Evolutionary conservation across 2,329 filamentous ascomycete species (phyloP).

Genomic region (Magnaporthales sp.): DNA sequence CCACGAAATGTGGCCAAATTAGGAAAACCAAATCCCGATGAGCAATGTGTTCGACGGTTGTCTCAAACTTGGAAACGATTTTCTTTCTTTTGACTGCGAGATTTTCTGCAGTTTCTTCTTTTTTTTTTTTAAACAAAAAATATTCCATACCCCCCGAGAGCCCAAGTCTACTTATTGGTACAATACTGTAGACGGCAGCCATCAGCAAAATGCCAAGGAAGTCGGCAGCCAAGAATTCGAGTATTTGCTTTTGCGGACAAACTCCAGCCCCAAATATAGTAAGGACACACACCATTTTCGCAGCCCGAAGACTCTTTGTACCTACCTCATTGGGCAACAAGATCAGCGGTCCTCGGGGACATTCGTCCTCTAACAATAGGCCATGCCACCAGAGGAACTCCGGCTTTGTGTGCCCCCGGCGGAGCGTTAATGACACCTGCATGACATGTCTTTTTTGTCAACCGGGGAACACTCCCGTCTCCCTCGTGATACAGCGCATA

Average conservation of each 20-base stretch:
- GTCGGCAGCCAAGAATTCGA: not conserved
- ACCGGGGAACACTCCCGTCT: not conserved
- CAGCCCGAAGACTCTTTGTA: too few relatives aligned
- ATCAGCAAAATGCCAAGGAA: not conserved
- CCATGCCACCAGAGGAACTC: too few relatives aligned
- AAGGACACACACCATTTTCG: too few relatives aligned
- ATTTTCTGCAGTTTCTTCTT: too few relatives aligned
- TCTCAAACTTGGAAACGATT: too few relatives aligned
- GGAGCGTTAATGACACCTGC: not conserved
- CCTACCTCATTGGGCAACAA: not conserved
- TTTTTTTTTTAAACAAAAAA: too few relatives aligned
- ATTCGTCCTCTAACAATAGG: too few relatives aligned
- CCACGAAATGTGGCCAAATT: not conserved
- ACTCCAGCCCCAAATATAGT: too few relatives aligned
- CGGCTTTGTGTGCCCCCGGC: not conserved
- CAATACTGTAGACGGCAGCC: not conserved
- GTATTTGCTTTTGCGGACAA: not conserved
- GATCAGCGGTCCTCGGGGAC: not conserved
- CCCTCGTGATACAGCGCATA: not conserved
- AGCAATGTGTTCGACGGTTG: too few relatives aligned
- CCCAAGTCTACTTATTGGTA: too few relatives aligned
- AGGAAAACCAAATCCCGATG: not conserved
- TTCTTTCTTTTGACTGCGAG: too few relatives aligned
- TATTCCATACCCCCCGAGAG: not conserved
- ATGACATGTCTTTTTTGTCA: not conserved